A percentile compares a stretch with the other conserved stretches of the same genome.
Conservation (phyloP, 352 stramenopile species). For the Pelagophyceae sp. region DNA sequence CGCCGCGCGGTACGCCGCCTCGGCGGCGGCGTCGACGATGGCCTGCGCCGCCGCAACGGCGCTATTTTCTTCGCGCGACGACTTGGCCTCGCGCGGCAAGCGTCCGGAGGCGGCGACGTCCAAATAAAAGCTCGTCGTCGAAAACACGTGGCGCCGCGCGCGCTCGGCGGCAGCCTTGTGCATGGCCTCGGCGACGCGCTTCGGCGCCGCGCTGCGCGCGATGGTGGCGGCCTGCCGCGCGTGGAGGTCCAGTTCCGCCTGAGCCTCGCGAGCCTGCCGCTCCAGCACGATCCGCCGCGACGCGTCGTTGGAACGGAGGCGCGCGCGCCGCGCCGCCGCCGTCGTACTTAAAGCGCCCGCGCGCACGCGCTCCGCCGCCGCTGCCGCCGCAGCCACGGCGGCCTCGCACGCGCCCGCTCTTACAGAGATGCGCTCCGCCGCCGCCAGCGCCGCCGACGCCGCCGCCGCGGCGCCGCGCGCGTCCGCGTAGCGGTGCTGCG, state of each 20-base stretch:
- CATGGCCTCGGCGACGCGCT: background rate
- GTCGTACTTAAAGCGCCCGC: no score
- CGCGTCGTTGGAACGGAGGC: background rate
- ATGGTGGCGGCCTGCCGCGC: background rate
- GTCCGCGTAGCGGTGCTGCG: no score
- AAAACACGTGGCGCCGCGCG: no score
- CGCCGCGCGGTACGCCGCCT: background rate
- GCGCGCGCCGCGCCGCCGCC: no score
- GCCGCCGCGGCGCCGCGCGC: no score
- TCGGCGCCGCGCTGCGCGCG: no score
- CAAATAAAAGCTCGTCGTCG: no score
- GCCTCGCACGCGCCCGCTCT: background rate
- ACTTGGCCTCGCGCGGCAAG: background rate
- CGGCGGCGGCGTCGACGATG: background rate
- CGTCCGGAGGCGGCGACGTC: no score
- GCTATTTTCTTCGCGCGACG: background rate
- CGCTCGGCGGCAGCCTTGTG: no score
- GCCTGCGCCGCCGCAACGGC: background rate
- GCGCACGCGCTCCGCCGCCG: no score
- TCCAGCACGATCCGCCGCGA: background rate
- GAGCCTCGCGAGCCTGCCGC: background rate
- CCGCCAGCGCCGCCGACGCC: no score
- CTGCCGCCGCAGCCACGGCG: background rate
- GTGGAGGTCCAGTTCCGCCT: background rate
- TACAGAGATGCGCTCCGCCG: background rate